These are phyloP conservation scores for Tulasnella sp. DNA, from an alignment of 768 basidiomycete genomes.

Conservation along the genomic window DNA sequence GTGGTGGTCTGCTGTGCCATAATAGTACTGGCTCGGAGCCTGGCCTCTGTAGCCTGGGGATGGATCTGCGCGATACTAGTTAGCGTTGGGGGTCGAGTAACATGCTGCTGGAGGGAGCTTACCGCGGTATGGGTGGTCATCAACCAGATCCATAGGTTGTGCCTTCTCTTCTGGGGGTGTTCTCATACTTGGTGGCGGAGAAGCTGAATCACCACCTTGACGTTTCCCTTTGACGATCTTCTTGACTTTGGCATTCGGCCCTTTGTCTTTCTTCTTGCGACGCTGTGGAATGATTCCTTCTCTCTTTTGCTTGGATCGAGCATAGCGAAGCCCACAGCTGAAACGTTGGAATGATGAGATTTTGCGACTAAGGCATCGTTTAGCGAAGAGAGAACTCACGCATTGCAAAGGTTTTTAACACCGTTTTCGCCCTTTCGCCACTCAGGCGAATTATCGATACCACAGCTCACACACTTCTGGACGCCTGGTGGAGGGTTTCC, in stretches of 20 bases:
- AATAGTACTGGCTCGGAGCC: background rate
- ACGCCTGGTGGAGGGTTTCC: conserved; percentile 72
- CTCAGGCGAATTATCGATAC: conserved; percentile 76
- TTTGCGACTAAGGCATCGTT: conserved; percentile 15
- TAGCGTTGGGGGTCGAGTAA: background rate
- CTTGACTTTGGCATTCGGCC: background rate
- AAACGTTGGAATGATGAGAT: conserved; percentile 19
- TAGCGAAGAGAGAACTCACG: conserved; percentile 51
- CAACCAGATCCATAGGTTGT: background rate
- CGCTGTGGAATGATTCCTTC: conserved; percentile 47
- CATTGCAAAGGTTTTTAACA: conserved; percentile 88
- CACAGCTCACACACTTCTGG: conserved; percentile 72
- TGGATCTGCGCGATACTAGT: background rate
- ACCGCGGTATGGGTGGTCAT: background rate
- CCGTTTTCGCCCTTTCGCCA: conserved; percentile 91
- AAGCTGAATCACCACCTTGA: conserved; percentile 1
- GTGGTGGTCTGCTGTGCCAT: background rate
- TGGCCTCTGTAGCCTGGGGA: background rate
- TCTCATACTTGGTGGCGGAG: background rate
- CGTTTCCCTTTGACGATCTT: background rate
- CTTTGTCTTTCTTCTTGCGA: conserved; percentile 29
- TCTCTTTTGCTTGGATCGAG: conserved; percentile 84
- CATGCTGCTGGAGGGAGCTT: background rate
- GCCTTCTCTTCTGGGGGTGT: background rate
- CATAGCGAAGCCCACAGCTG: conserved; percentile 81